phyloP scores from a whole-genome alignment of 257 asterid species.

The Osmanthus fragrans region DNA sequence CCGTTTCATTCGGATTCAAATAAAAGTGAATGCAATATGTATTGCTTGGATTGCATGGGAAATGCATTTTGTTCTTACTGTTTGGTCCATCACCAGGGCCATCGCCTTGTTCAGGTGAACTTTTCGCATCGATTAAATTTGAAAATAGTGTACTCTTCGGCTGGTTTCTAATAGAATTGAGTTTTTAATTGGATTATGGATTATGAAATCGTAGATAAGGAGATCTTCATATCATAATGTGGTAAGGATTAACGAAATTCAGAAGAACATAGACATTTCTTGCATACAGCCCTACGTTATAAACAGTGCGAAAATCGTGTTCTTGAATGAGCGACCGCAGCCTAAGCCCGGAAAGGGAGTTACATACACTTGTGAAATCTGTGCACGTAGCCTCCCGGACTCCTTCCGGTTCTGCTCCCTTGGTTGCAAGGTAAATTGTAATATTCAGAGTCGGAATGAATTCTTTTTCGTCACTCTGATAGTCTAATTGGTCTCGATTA shows the following conservation, averaged over 20 bases:
- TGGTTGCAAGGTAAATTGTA: slow-evolving; percentile 51
- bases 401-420: slow-evolving; percentile 60
- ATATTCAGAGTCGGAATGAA: background rate
- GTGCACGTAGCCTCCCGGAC: slow-evolving; percentile 58
- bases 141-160: background rate
- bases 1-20: slow-evolving; percentile 45
- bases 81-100: slow-evolving; percentile 48
- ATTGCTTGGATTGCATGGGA: slow-evolving; percentile 77
- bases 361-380: slow-evolving; percentile 53
- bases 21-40: slow-evolving; percentile 63
- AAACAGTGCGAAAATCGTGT: slow-evolving; percentile 56
- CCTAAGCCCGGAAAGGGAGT: slow-evolving; percentile 58
- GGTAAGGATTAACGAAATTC: slow-evolving; percentile 57
- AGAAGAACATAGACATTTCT: slow-evolving; percentile 50
- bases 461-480: background rate
- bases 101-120: slow-evolving; percentile 57
- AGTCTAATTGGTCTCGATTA: background rate
- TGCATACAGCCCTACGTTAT: slow-evolving; percentile 59
- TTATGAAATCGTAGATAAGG: slow-evolving; percentile 41
- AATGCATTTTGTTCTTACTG: slow-evolving; percentile 65
- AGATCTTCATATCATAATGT: slow-evolving; percentile 57
- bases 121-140: background rate
- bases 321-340: slow-evolving; percentile 55
- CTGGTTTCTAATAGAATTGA: background rate
- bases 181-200: background rate